Conservation (phyloP, 2,329 filamentous ascomycete species). For the Fusarium marasasianum region DNA sequence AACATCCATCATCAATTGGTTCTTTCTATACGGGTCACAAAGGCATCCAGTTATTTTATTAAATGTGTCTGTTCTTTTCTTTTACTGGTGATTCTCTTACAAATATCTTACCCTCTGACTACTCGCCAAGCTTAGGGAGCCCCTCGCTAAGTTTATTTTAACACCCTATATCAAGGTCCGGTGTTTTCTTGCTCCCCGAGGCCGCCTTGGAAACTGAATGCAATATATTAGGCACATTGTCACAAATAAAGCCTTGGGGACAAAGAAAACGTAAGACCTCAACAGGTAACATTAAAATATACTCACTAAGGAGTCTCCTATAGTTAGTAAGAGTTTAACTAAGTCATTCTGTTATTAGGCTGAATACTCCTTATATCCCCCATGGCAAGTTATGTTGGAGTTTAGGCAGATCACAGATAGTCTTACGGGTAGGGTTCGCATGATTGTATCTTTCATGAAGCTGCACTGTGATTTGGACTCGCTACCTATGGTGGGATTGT, state of each 20-base stretch:
- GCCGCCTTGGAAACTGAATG: neutral
- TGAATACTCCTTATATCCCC: neutral
- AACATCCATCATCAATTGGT: slow-evolving; percentile 3
- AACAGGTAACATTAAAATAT: neutral
- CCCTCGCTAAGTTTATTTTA: no score
- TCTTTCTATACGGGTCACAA: neutral
- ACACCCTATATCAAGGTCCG: no score
- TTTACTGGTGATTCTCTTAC: neutral
- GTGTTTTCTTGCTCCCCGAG: no score
- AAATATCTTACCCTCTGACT: neutral
- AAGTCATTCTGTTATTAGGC: neutral
- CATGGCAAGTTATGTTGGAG: neutral
- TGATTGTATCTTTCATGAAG: neutral
- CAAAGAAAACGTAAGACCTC: neutral
- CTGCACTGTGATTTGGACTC: neutral
- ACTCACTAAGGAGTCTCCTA: neutral
- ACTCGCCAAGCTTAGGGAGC: neutral
- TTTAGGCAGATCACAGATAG: neutral
- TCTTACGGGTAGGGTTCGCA: neutral
- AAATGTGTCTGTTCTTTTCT: neutral
- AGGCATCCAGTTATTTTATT: neutral
- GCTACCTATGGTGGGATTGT: neutral
- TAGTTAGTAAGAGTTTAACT: neutral
- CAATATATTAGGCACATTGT: neutral
- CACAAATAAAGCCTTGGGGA: neutral